Base-by-base conservation (phyloP, 352 stramenopile species). In the Pythium oligandrum region DNA sequence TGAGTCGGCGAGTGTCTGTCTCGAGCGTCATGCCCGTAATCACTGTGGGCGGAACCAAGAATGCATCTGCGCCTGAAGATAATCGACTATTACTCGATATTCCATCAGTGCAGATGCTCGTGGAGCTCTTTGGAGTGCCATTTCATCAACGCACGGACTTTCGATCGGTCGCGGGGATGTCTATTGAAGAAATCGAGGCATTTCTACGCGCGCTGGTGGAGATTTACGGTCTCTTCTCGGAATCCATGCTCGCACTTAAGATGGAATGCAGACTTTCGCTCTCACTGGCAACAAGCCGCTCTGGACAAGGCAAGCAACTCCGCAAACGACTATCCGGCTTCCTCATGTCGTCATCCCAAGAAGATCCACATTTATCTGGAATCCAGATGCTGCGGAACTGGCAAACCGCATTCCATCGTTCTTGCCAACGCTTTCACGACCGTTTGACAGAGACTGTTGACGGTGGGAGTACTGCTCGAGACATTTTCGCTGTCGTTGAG, bases 401-500 rank as follows among this genome's bases (percentile, higher is more conserved):
- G 44, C 45, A 52, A 36, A 30, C 26, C 9, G 36, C 53, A 2
- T 17, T 59, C 4, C 53, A 59, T 48, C 44, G 45, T 10, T 39
- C 44, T 0, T 10, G 52, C 9, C 30, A 44, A 10, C 26, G 26
- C 3, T 44, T 59, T 6, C 44, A 53, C 9, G 53, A 59, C 9
- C 44, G 53, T 8, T 6, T 59, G 3, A 4, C 40, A 9, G 36
- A 53, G 6, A 12, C 31, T 2, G 34, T 53, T n/a, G 53, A 40
- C 6, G 11, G 8, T 8, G 12, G 31, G 17, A 39, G 46, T 1
- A 36, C 30, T 4, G 48, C 35, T 33, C 45, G 45, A 7, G 53
- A 59, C 34, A 12, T 59, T 8, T 59, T 53, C 32, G 45, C 43
- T n/a, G 36, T 53, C 44, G 30, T 30, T 33, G 38, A 47, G 3